Conservation (phyloP, 169 alveolate genomes). For the Eimeria nieschulzi region DNA sequence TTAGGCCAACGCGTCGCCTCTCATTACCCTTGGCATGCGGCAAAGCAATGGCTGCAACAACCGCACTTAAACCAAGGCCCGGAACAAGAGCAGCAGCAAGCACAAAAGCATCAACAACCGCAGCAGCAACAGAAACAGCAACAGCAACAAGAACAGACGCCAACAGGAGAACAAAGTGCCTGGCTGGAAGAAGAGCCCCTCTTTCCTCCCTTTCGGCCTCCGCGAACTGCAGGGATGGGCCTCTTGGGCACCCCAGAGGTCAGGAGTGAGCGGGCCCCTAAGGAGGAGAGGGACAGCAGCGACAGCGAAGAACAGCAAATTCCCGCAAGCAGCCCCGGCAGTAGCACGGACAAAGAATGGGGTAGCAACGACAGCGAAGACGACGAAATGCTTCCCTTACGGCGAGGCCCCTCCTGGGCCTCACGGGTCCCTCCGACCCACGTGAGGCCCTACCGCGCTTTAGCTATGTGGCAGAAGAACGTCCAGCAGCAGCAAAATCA, state of each 20-base stretch:
- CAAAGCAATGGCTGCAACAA: slow-evolving; percentile 35
- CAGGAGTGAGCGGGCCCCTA: slow-evolving; percentile 10
- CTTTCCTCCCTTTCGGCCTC: slow-evolving; percentile 12
- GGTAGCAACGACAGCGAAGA: slow-evolving; percentile 45
- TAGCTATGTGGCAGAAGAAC: slow-evolving; percentile 30
- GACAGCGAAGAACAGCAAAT: too few relatives aligned
- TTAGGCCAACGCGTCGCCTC: slow-evolving; percentile 46
- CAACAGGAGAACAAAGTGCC: neutral
- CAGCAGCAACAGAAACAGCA: slow-evolving; percentile 7
- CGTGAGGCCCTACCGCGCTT: slow-evolving; percentile 6
- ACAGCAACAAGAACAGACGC: neutral
- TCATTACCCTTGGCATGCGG: slow-evolving; percentile 7
- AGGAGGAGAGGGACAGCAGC: neutral
- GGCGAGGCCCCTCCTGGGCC: slow-evolving; percentile 45
- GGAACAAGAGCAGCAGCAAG: slow-evolving; percentile 4
- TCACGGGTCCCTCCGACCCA: slow-evolving; percentile 6
- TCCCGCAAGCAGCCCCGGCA: too few relatives aligned
- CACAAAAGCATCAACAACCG: neutral
- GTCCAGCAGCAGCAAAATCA: neutral
- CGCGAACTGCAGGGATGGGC: slow-evolving; percentile 16
- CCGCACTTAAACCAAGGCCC: neutral
- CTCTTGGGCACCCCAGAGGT: slow-evolving; percentile 38
- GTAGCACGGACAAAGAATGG: neutral
- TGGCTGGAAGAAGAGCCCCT: slow-evolving; percentile 4
- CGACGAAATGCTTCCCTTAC: slow-evolving; percentile 19